Evolutionary conservation across 2,329 filamentous ascomycete genomes (phyloP).

Genomic region (Ustilaginoidea virens): DNA sequence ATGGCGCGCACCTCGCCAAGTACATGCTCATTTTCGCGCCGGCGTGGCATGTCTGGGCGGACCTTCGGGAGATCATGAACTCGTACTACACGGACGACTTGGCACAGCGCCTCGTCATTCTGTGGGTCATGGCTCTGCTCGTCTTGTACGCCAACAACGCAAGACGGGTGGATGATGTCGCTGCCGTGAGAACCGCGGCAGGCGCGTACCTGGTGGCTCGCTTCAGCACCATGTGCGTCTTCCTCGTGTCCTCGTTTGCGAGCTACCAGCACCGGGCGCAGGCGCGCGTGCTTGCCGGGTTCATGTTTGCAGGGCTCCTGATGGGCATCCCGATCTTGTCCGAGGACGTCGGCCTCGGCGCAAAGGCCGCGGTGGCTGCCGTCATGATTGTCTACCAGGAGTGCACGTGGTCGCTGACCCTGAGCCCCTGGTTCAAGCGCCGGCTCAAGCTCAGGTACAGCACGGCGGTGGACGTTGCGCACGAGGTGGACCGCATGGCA

Average conservation of each 20-base stretch:
- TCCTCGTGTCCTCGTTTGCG: conserved; percentile 27
- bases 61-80: conserved; percentile 35
- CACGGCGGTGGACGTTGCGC: conserved; percentile 31
- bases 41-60: conserved; percentile 34
- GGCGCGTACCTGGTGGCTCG: conserved; percentile 31
- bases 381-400: conserved; percentile 27
- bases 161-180: conserved; percentile 24
- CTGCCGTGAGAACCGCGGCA: conserved; percentile 27
- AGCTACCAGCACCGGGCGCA: conserved; percentile 31
- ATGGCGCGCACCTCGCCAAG: conserved; percentile 27
- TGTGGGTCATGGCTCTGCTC: conserved; percentile 34
- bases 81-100: conserved; percentile 36
- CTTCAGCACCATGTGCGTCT: conserved; percentile 22
- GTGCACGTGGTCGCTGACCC: conserved; percentile 25
- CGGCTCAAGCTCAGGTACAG: conserved; percentile 26
- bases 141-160: conserved; percentile 34
- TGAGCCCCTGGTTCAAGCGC: conserved; percentile 27
- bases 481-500: conserved; percentile 33
- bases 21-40: conserved; percentile 32
- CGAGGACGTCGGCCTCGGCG: conserved; percentile 21
- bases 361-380: conserved; percentile 26
- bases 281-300: conserved; percentile 25
- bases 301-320: conserved; percentile 25
- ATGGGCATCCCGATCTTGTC: conserved; percentile 28
- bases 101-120: conserved; percentile 27